These are phyloP conservation scores for Myriosclerotinia curreyana DNA, from an alignment of 2,329 filamentous ascomycete genomes.

Conservation along the genomic window DNA sequence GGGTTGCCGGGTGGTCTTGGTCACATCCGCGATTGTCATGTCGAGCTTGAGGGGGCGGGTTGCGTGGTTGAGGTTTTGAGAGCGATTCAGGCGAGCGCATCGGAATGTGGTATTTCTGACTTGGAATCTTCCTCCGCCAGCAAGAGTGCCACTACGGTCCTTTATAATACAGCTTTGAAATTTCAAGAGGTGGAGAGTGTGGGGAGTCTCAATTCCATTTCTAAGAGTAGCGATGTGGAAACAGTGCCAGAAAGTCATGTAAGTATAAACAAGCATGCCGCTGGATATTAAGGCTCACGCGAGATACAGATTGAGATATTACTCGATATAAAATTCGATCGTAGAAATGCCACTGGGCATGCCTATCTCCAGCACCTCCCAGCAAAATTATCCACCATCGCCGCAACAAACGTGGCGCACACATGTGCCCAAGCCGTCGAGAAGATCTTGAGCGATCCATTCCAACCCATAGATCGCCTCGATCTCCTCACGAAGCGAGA, in stretches of 20 bases:
- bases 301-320: constrained; percentile 39
- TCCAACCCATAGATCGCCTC: background rate
- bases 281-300: constrained; percentile 30
- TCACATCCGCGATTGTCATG: background rate
- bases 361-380: constrained; percentile 34
- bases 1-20: background rate
- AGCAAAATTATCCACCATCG: constrained; percentile 5
- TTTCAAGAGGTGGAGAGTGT: background rate
- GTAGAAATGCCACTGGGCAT: background rate
- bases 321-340: constrained; percentile 11
- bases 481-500: constrained; percentile 16
- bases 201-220: background rate
- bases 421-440: constrained; percentile 9
- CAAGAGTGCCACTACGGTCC: background rate
- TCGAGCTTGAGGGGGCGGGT: constrained; percentile 4
- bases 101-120: background rate
- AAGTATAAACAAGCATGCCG: background rate
- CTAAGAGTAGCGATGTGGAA: background rate
- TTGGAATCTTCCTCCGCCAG: background rate
- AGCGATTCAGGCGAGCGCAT: background rate
- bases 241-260: constrained; percentile 1
- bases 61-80: background rate
- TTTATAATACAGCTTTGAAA: constrained; percentile 12
- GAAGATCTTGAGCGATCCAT: background rate
- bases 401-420: constrained; percentile 16